Base-by-base conservation (phyloP, 306 rosid genomes). In the Glycine latifolia region DNA sequence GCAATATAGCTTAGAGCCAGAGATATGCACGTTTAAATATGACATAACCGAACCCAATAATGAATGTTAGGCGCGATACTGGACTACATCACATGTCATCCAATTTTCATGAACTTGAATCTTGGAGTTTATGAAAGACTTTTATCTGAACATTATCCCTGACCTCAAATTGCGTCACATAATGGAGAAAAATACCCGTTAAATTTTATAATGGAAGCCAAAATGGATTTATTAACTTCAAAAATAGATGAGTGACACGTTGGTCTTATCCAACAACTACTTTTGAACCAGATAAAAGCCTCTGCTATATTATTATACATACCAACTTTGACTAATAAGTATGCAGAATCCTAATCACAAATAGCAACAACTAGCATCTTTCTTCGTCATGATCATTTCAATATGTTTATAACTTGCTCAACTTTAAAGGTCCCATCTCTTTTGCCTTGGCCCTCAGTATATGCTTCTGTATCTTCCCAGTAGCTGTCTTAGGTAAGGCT, bases 391-490 rank as follows among this genome's bases (percentile, higher is more conserved):
- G 7, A 13, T 80, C 82, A 59, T 39, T 73, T 66, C n/a, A 8
- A 73, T 7, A 20, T 44, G 63, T 59, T 53, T 48, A 76, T 46
- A 82, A 49, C 79, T 69, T 83, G 65, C 80, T 95, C 61, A 43
- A 52, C 84, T 79, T 86, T 37, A 88, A 73, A 66, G 96, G 90
- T 6, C 97, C 95, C 94, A 95, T 60, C 67, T 87, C 89, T 85
- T 90, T 87, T 1, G 93, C 92, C 84, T 85, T 87, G 50, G 92
- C 84, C 79, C 99, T 89, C 85, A 95, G 90, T 83, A 91, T 61
- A 83, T 95, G 96, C 81, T 95, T 95, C 83, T 90, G 98, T 13
- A 91, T 67, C 68, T 83, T 83, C 31, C 86, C 86, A 52, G 86
- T 83, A 20, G 86, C 78, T 3, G 86, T 83, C 79, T 83, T 83